Base-by-base conservation (phyloP, 345 rosid species). In the Bruguiera sexangula region DNA sequence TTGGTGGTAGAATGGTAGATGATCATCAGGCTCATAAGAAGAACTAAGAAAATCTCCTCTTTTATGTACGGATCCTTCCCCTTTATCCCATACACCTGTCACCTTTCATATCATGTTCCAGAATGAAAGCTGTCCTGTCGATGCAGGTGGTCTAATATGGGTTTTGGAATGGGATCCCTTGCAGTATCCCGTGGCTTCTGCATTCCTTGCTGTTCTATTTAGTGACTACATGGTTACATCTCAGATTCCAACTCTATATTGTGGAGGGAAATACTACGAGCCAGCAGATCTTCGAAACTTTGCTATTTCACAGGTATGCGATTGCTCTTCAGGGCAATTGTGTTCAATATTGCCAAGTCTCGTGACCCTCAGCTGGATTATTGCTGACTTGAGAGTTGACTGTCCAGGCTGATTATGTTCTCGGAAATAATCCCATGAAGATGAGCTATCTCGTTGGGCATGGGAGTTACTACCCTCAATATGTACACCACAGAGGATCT, bases 101-200 rank as follows among this genome's bases (percentile, higher is more conserved):
- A 0, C 18, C 19, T 43, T 13, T 43, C 15, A 43, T 13, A 43
- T 43, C 50, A 43, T 13, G 50, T 56, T 15, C 60, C 22, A 11
- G 29, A 56, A 26, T 56, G 60, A 56, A 56, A 5, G 19, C 55
- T 55, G 7, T 72, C 26, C 37, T 66, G 36, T 46, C 10, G 24
- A 29, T 43, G 67, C 72, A 76, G 80, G 71, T 62, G 80, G 80
- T 13, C 60, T 76, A 50, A 62, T 71, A 62, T 76, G 80, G 73
- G 60, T 76, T 26, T 24, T 52, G 3, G 10, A 66, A 48, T 66
- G 68, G 68, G 27, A 76, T 21, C 16, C 75, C 31, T 53, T 76
- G 60, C 75, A 65, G 20, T 65, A 76, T n/a, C 22, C 69, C 3
- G 59, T 76, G 43, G 76, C 80, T 46, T 71, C 72, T 55, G 72